Conservation (phyloP, 352 stramenopile species). For the Globisporangium alternatum region DNA sequence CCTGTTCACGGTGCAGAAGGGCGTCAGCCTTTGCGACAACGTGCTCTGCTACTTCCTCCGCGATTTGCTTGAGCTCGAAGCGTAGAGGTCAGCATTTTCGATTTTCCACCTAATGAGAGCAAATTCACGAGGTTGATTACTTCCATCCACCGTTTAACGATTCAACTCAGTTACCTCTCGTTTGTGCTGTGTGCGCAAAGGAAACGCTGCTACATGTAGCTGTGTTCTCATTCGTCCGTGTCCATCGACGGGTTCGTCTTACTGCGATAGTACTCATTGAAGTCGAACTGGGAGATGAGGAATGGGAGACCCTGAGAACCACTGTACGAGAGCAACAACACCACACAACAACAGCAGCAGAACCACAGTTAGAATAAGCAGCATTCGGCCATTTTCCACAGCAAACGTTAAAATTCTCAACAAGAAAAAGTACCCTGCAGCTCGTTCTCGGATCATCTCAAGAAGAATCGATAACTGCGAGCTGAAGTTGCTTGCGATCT, state of each 20-base stretch:
- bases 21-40: constrained; percentile 43
- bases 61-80: constrained; percentile 47
- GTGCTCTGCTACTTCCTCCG: constrained; percentile 70
- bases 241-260: constrained; percentile 45
- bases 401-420: not conserved
- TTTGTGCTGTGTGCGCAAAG: not conserved
- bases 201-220: not conserved
- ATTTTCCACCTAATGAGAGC: not conserved
- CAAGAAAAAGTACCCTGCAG: constrained; percentile 33
- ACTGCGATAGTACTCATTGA: constrained; percentile 88
- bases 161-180: not conserved
- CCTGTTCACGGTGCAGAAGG: constrained; percentile 45
- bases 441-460: constrained; percentile 63
- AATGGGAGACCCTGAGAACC: constrained; percentile 83
- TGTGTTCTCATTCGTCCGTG: constrained; percentile 40
- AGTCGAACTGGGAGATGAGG: constrained; percentile 88
- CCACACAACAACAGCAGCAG: not conserved
- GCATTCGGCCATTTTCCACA: not conserved
- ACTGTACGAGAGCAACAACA: constrained; percentile 20
- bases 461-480: constrained; percentile 65
- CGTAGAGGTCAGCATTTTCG: not conserved
- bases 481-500: constrained; percentile 64
- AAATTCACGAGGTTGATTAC: constrained; percentile 1
- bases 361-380: not conserved
- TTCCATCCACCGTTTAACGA: not conserved